Percentiles rank a stretch among this genome's conserved stretches.
Conservation (phyloP, 208 protist genomes). For the Acanthamoeba sp. region DNA sequence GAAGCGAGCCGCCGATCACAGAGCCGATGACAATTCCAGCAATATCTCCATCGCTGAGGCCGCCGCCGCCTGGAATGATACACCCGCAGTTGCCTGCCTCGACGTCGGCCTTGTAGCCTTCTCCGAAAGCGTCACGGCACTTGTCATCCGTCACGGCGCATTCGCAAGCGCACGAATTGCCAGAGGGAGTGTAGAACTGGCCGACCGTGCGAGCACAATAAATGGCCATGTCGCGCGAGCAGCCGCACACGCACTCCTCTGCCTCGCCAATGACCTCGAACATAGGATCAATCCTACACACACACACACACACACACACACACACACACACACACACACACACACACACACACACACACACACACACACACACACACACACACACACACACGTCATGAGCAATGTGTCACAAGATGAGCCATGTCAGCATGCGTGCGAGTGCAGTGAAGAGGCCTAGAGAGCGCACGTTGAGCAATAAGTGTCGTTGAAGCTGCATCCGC, state of each 20-base stretch:
- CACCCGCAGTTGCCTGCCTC: neutral
- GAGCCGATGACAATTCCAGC: neutral
- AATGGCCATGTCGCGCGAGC: neutral
- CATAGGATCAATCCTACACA: neutral
- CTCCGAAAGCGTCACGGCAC: neutral
- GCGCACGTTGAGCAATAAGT: neutral
- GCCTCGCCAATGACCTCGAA: neutral
- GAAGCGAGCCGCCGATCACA: neutral
- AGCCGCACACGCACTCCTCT: neutral
- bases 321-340: too few relatives aligned
- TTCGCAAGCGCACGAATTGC: neutral
- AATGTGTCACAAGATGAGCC: too few relatives aligned
- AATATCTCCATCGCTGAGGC: conserved; percentile 24
- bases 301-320: too few relatives aligned
- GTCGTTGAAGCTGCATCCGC: conserved; percentile 1
- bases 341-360: too few relatives aligned
- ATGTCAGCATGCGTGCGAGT: too few relatives aligned
- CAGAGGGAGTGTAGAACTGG: neutral
- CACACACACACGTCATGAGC: too few relatives aligned
- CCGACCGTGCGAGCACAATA: neutral
- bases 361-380: too few relatives aligned
- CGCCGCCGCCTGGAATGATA: neutral
- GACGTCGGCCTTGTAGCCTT: neutral
- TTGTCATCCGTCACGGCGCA: conserved; percentile 39
- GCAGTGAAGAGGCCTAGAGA: too few relatives aligned